Percentiles rank a stretch among this genome's conserved stretches.
Evolutionary conservation across 2,329 filamentous ascomycete genomes (phyloP).

Genomic region (Aspergillus thermomutatus): DNA sequence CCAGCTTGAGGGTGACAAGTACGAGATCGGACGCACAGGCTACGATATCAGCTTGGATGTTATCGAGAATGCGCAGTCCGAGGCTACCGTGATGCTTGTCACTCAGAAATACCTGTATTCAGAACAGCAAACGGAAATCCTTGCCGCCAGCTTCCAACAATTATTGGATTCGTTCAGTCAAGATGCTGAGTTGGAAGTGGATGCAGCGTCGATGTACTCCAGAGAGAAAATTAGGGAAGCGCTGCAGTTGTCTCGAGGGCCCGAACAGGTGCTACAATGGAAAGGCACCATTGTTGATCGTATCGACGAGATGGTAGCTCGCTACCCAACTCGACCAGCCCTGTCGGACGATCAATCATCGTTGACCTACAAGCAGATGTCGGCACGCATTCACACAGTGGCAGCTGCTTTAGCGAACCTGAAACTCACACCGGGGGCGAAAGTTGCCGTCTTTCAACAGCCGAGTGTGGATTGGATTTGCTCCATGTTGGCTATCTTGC

Average conservation of each 20-base stretch:
- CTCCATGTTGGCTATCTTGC: slow-evolving; percentile 13
- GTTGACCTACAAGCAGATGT: slow-evolving; percentile 39
- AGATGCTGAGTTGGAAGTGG: not conserved
- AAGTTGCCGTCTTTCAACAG: slow-evolving; percentile 5
- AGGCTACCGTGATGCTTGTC: slow-evolving; percentile 16
- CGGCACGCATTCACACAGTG: slow-evolving; percentile 32
- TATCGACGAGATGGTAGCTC: slow-evolving; percentile 32
- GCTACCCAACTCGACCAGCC: slow-evolving; percentile 19
- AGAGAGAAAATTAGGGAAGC: not conserved
- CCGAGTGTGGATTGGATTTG: slow-evolving; percentile 1
- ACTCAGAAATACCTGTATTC: slow-evolving; percentile 33
- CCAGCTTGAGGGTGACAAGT: slow-evolving; percentile 9
- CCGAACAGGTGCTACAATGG: slow-evolving; percentile 19
- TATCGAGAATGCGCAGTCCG: slow-evolving; percentile 22
- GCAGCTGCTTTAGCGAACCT: slow-evolving; percentile 22
- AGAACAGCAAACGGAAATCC: slow-evolving; percentile 19
- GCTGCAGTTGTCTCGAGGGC: not conserved
- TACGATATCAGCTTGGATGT: slow-evolving; percentile 40
- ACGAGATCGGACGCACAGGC: slow-evolving; percentile 20
- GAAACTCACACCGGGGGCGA: not conserved
- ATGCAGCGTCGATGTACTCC: not conserved
- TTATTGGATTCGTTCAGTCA: slow-evolving; percentile 15
- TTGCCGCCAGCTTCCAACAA: slow-evolving; percentile 21
- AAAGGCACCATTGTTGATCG: slow-evolving; percentile 33
- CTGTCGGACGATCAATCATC: slow-evolving; percentile 26